Conservation (phyloP, 2,329 filamentous ascomycete genomes). For the Aspergillus tubingensis region DNA sequence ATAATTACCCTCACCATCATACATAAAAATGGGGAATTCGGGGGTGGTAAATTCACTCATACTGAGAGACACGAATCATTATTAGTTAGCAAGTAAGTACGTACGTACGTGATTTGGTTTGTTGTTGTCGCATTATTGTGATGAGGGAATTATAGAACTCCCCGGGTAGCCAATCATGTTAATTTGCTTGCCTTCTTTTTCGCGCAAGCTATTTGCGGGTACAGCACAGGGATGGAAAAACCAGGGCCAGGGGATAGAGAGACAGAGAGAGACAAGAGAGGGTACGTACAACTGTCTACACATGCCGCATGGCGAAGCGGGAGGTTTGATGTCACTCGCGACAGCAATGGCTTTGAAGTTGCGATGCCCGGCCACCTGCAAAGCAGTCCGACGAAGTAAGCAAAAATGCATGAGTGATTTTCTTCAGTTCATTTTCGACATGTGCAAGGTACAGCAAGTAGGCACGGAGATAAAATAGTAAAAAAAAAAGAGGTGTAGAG, state of each 20-base stretch:
- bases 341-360: conserved; percentile 80
- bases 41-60: conserved; percentile 74
- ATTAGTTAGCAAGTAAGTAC: conserved; percentile 9
- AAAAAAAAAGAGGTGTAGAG: neutral
- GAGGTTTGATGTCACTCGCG: conserved; percentile 72
- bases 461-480: neutral
- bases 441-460: neutral
- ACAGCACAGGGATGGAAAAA: too few species aligned
- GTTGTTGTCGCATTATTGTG: too few species aligned
- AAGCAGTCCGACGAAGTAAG: conserved; percentile 3
- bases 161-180: neutral
- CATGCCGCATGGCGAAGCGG: conserved; percentile 83
- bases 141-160: too few species aligned
- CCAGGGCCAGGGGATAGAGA: neutral
- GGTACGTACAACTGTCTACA: conserved; percentile 77
- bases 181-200: neutral
- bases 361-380: conserved; percentile 48
- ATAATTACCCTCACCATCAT: conserved; percentile 74
- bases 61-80: conserved; percentile 21
- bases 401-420: conserved; percentile 6
- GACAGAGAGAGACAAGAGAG: neutral
- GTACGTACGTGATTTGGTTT: too few species aligned
- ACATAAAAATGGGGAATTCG: conserved; percentile 84
- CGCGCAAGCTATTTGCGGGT: too few species aligned
- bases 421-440: neutral